Percentiles rank a stretch among this genome's conserved stretches.
Conservation (phyloP, 768 basidiomycete species). For the Solioccasus polychromus region DNA sequence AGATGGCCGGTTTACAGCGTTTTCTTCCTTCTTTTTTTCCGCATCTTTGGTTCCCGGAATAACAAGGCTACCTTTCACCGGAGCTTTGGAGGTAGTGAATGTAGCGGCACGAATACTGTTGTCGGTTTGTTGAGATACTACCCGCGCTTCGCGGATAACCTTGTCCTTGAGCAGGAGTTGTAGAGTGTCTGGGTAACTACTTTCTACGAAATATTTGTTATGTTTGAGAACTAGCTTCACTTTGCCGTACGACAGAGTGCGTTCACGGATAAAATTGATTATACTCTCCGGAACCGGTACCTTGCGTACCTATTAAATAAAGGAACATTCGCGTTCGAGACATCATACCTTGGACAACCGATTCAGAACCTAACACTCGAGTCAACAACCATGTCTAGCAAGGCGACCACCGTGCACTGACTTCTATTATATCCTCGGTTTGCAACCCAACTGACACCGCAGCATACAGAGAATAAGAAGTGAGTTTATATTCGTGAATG, state of each 20-base stretch:
- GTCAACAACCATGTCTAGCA: slow-evolving; percentile 35
- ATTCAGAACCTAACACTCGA: slow-evolving; percentile 60
- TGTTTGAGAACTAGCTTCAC: slow-evolving; percentile 97
- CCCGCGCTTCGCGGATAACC: slow-evolving; percentile 80
- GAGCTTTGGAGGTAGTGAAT: slow-evolving; percentile 79
- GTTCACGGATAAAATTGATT: slow-evolving; percentile 82
- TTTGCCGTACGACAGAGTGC: slow-evolving; percentile 96
- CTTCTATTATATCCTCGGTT: slow-evolving; percentile 98
- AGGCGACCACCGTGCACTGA: slow-evolving; percentile 38
- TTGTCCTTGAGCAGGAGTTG: slow-evolving; percentile 84
- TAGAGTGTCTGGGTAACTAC: slow-evolving; percentile 89
- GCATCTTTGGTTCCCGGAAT: slow-evolving; percentile 84
- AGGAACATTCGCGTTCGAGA: slow-evolving; percentile 2
- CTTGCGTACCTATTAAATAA: slow-evolving; percentile 35
- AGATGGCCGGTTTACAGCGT: slow-evolving; percentile 32
- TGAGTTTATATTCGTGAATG: slow-evolving; percentile 99
- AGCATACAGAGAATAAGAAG: slow-evolving; percentile 96
- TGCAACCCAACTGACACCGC: slow-evolving; percentile 98
- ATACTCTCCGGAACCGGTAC: slow-evolving; percentile 92
- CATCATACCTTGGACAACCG: slow-evolving; percentile 63
- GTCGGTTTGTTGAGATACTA: slow-evolving; percentile 64
- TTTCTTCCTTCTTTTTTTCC: slow-evolving; percentile 67
- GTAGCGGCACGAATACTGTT: slow-evolving; percentile 74
- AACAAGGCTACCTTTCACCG: slow-evolving; percentile 74
- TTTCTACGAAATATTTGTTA: slow-evolving; percentile 97